Percentiles rank a stretch among this genome's conserved stretches.
Evolutionary conservation across 176 grass and related monocot species (phyloP).

Genomic region (Musa beccarii): DNA sequence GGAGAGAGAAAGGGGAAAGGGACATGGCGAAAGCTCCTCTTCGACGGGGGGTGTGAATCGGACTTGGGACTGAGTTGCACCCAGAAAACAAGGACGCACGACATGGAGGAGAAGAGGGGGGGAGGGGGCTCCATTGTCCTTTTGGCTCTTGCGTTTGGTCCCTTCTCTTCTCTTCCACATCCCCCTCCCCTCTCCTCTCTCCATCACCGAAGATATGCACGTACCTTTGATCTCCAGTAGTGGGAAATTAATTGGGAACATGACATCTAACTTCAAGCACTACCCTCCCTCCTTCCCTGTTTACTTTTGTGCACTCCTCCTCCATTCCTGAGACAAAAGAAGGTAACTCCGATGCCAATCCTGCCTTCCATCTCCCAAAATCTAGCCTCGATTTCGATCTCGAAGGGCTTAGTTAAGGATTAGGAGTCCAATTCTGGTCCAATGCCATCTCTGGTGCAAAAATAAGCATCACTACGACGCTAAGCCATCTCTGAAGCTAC

Average conservation of each 20-base stretch:
- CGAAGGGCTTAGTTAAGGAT: no score
- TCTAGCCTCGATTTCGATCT: no score
- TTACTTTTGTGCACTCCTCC: background rate
- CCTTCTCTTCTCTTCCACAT: background rate
- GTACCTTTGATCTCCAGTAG: background rate
- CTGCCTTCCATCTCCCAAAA: no score
- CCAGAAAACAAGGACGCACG: background rate
- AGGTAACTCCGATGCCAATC: no score
- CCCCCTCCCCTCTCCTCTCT: background rate
- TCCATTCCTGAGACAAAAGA: no score
- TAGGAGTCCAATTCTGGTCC: no score
- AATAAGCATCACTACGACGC: no score
- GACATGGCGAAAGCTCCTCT: constrained; percentile 1
- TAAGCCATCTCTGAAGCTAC: no score
- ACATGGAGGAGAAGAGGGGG: background rate
- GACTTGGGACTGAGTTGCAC: constrained; percentile 4
- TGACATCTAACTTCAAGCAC: background rate
- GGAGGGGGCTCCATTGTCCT: background rate
- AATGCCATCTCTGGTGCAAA: no score
- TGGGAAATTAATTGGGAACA: background rate
- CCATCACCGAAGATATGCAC: background rate
- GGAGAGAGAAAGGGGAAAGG: constrained; percentile 11
- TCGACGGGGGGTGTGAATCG: background rate
- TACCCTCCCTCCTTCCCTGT: background rate
- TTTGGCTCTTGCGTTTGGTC: background rate